phyloP scores from a whole-genome alignment of 257 asterid species.

The Coffea canephora region DNA sequence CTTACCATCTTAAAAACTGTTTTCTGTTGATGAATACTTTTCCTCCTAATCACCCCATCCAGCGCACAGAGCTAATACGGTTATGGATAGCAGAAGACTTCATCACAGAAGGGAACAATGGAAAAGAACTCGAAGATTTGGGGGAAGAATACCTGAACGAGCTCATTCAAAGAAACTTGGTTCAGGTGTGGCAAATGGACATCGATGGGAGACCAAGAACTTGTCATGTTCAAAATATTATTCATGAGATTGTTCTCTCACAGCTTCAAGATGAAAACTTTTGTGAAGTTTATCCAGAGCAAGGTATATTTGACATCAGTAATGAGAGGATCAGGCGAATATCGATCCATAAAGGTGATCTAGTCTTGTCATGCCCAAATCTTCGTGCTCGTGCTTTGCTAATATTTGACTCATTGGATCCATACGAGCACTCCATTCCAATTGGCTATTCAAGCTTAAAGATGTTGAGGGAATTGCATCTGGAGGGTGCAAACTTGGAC shows the following conservation, averaged over 20 bases:
- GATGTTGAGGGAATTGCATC: not conserved
- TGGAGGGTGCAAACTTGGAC: slow-evolving; percentile 13
- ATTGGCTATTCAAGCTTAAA: slow-evolving; percentile 7
- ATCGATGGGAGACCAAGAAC: slow-evolving; percentile 25
- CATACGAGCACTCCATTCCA: not conserved
- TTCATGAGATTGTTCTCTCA: slow-evolving; percentile 12
- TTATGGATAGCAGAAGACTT: slow-evolving; percentile 27
- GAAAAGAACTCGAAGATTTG: slow-evolving; percentile 20
- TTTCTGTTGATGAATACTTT: slow-evolving; percentile 22
- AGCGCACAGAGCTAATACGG: slow-evolving; percentile 17
- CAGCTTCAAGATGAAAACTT: slow-evolving; percentile 12
- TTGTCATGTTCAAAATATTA: slow-evolving; percentile 15
- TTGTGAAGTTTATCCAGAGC: not conserved
- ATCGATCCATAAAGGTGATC: slow-evolving; percentile 2
- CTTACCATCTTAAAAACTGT: slow-evolving; percentile 17
- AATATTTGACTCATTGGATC: not conserved
- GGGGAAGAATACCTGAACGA: slow-evolving; percentile 15
- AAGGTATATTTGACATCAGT: not conserved
- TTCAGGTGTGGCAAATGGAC: slow-evolving; percentile 11
- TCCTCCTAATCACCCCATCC: slow-evolving; percentile 6
- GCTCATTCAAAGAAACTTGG: slow-evolving; percentile 11
- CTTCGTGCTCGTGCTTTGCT: slow-evolving; percentile 1
- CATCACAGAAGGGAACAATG: not conserved
- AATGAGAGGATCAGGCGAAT: not conserved
- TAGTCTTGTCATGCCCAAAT: not conserved